A percentile compares a stretch with the other conserved stretches of the same genome.
Conservation (phyloP, 106 monocot genomes). For the Allium cepa region DNA sequence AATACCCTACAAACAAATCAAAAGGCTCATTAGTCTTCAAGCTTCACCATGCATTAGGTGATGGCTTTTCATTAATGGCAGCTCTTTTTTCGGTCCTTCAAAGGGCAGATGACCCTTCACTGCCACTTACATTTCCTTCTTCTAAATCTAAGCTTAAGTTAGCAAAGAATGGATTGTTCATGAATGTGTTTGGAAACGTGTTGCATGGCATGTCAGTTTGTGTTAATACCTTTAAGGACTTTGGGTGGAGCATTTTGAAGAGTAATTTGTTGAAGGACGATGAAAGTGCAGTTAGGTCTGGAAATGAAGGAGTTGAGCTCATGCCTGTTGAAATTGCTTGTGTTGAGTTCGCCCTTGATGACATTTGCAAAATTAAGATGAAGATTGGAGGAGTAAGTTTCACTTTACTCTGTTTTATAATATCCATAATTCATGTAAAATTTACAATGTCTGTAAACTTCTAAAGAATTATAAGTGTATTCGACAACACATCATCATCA, state of each 20-base stretch:
- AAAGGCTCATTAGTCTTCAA: conserved; percentile 52
- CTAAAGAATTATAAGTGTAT: too few relatives aligned
- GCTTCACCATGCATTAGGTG: conserved; percentile 74
- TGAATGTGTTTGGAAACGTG: neutral
- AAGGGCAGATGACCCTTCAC: conserved; percentile 55
- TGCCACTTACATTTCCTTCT: conserved; percentile 61
- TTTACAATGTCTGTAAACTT: too few relatives aligned
- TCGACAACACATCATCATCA: too few relatives aligned
- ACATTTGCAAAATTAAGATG: conserved; percentile 34
- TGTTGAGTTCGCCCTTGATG: conserved; percentile 38
- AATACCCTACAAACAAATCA: conserved; percentile 46
- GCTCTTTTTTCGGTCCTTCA: conserved; percentile 52
- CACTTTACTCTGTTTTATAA: neutral
- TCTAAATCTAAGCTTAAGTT: neutral
- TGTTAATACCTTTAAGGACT: conserved; percentile 38
- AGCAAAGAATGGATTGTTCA: neutral
- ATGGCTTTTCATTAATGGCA: conserved; percentile 70
- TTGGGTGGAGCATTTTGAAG: conserved; percentile 52
- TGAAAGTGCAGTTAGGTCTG: conserved; percentile 40
- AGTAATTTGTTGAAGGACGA: conserved; percentile 48
- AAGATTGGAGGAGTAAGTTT: conserved; percentile 55
- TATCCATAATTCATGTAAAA: neutral
- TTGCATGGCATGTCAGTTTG: conserved; percentile 9
- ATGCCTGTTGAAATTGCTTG: conserved; percentile 25
- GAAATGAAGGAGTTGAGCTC: conserved; percentile 36